A percentile compares a stretch with the other conserved stretches of the same genome.
Evolutionary conservation across 2,329 filamentous ascomycete species (phyloP).

Genomic region (Geosmithia putterillii): DNA sequence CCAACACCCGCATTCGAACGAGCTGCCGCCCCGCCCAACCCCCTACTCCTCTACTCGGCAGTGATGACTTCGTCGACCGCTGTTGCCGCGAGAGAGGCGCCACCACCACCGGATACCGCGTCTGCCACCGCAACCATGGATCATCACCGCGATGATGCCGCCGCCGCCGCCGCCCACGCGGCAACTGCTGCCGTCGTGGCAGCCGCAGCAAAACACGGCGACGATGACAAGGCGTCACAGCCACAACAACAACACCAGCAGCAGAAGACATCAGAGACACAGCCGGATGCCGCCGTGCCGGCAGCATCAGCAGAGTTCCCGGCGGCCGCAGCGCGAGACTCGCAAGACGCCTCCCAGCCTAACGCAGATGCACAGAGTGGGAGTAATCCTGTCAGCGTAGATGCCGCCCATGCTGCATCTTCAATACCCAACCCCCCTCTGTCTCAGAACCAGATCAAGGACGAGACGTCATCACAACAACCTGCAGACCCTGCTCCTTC

Average conservation of each 20-base stretch:
- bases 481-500: not conserved
- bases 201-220: not conserved
- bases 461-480: not conserved
- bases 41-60: slow-evolving; percentile 33
- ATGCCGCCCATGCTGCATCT: not conserved
- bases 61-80: slow-evolving; percentile 50
- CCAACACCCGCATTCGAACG: slow-evolving; percentile 1
- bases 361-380: no score
- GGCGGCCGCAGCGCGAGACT: no score
- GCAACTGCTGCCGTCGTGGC: not conserved
- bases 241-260: not conserved
- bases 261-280: no score
- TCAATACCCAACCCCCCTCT: not conserved
- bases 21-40: slow-evolving; percentile 27
- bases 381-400: no score
- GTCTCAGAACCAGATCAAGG: not conserved
- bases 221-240: not conserved
- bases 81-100: slow-evolving; percentile 9
- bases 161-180: not conserved
- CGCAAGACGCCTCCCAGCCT: no score
- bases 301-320: no score
- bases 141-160: not conserved
- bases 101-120: not conserved
- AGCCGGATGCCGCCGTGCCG: no score
- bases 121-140: not conserved